phyloP scores from a whole-genome alignment of 176 grass and related monocot species.

The Triticum turgidum region DNA sequence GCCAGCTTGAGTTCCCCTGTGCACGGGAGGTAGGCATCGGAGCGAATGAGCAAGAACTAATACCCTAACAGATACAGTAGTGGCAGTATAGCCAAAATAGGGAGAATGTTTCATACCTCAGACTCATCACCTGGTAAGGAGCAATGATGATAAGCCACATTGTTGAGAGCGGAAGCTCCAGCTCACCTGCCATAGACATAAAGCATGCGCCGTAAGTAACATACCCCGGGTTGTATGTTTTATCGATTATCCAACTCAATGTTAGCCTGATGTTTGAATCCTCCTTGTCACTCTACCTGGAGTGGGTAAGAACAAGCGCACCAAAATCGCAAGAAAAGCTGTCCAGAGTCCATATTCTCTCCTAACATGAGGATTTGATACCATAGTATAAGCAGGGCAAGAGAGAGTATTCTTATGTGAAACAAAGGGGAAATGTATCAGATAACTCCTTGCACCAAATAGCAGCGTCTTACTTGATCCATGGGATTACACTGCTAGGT shows the following conservation, averaged over 20 bases:
- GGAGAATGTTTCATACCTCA: slow-evolving; percentile 48
- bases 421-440: neutral
- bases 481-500: slow-evolving; percentile 64
- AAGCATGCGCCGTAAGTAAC: neutral
- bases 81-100: neutral
- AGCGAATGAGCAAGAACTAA: neutral
- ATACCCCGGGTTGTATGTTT: neutral
- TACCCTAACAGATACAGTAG: neutral
- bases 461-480: slow-evolving; percentile 77
- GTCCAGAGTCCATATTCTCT: slow-evolving; percentile 85
- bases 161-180: slow-evolving; percentile 73
- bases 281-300: slow-evolving; percentile 51
- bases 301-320: slow-evolving; percentile 78
- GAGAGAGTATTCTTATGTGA: neutral
- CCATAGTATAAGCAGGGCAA: slow-evolving; percentile 3
- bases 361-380: slow-evolving; percentile 38
- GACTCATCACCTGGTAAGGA: slow-evolving; percentile 60
- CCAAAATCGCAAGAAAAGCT: slow-evolving; percentile 75
- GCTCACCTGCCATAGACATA: slow-evolving; percentile 47
- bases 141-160: slow-evolving; percentile 72
- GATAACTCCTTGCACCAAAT: neutral
- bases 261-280: neutral
- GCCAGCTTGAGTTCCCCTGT: slow-evolving; percentile 76
- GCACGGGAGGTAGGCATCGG: neutral
- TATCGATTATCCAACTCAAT: neutral